phyloP scores from a whole-genome alignment of 2,329 filamentous ascomycete genomes.

The Cercospora janseana region DNA sequence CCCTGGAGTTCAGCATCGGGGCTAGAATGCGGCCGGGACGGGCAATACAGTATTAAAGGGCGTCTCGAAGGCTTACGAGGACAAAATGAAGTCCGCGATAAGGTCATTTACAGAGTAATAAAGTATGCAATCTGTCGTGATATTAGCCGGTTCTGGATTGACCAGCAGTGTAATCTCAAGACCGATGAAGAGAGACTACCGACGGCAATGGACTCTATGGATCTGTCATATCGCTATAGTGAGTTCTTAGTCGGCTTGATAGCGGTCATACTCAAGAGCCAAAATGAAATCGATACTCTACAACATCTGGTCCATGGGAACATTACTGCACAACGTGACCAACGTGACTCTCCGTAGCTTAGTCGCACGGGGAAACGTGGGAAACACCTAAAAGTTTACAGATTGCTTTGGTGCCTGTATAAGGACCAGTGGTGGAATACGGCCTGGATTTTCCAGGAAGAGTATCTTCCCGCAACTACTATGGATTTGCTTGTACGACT shows the following conservation, averaged over 20 bases:
- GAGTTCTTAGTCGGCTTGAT: constrained; percentile 1
- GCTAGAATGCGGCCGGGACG: neutral
- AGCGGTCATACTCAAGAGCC: constrained; percentile 4
- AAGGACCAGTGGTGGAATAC: constrained; percentile 1
- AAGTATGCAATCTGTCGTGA: constrained; percentile 4
- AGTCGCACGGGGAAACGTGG: neutral
- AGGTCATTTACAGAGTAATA: constrained; percentile 3
- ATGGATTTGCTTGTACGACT: constrained; percentile 5
- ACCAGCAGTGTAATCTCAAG: neutral
- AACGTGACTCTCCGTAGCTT: neutral
- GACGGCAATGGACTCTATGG: constrained; percentile 3
- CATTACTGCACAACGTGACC: neutral
- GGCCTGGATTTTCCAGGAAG: constrained; percentile 7
- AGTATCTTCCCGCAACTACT: neutral
- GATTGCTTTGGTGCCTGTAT: neutral
- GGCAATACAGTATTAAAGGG: constrained; percentile 1
- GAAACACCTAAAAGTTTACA: constrained; percentile 1
- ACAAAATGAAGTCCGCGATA: neutral
- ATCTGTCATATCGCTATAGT: constrained; percentile 1
- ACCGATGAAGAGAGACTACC: neutral
- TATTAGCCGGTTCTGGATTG: constrained; percentile 3
- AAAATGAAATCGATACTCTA: constrained; percentile 5
- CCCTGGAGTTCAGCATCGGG: neutral
- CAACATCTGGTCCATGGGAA: neutral
- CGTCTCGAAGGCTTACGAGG: constrained; percentile 4